Conservation (phyloP, 352 stramenopile species). For the Phytopythium aichiense region DNA sequence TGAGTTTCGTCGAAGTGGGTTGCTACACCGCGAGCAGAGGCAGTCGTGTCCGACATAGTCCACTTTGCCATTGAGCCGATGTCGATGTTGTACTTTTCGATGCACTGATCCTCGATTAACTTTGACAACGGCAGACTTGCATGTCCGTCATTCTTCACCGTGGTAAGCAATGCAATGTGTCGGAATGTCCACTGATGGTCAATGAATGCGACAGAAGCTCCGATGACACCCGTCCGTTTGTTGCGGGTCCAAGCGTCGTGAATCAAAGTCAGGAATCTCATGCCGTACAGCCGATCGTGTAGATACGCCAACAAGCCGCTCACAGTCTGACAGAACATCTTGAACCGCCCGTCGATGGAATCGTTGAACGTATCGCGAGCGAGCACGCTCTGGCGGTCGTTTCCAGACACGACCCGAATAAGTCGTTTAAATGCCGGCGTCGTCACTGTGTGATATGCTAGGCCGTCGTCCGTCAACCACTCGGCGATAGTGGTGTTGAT, state of each 20-base stretch:
- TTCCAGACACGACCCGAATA: neutral
- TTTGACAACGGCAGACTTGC: neutral
- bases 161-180: neutral
- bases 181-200: constrained; percentile 4
- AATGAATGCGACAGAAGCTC: neutral
- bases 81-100: neutral
- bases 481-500: neutral
- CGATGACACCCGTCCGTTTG: neutral
- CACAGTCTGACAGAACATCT: neutral
- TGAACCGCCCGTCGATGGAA: neutral
- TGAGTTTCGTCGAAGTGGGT: constrained; percentile 10
- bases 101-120: neutral
- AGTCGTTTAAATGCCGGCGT: neutral
- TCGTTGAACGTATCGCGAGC: neutral
- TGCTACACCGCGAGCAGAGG: constrained; percentile 1
- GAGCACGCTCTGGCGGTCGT: neutral
- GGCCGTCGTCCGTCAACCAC: neutral
- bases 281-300: neutral
- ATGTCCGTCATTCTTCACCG: constrained; percentile 2
- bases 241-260: neutral
- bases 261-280: neutral
- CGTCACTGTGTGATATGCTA: neutral
- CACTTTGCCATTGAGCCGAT: neutral
- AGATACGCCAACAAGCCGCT: neutral
- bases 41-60: neutral